phyloP scores from a whole-genome alignment of 352 stramenopile species.

The Globisporangium abappressorium region DNA sequence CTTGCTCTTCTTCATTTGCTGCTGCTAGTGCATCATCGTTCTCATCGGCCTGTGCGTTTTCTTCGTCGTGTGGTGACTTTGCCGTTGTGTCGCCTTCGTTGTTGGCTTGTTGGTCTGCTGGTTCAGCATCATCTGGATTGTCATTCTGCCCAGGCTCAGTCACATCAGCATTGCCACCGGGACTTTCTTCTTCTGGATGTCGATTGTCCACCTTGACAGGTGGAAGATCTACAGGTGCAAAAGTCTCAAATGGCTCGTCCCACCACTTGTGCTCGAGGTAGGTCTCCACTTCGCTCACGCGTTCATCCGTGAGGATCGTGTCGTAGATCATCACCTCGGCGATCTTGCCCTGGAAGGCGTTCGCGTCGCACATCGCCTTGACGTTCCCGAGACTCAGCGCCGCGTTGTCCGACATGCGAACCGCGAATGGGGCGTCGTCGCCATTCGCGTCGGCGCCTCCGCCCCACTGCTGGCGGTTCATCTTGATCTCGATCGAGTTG shows the following conservation, averaged over 20 bases:
- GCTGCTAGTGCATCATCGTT: not conserved
- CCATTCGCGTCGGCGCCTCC: conserved; percentile 7
- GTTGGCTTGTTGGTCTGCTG: too few species aligned
- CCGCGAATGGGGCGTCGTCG: conserved; percentile 16
- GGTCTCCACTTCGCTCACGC: conserved; percentile 29
- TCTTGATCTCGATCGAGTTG: conserved; percentile 46
- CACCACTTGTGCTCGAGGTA: conserved; percentile 60
- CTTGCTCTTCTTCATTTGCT: not conserved
- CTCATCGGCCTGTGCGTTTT: not conserved
- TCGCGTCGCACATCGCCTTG: conserved; percentile 49
- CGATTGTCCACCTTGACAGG: not conserved
- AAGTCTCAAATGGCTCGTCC: conserved; percentile 19
- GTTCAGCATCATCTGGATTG: not conserved
- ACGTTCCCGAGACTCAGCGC: conserved; percentile 54
- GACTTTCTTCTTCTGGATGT: not conserved
- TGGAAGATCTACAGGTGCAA: not conserved
- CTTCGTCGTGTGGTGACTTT: not conserved
- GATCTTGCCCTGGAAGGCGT: conserved; percentile 55
- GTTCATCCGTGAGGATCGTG: conserved; percentile 31
- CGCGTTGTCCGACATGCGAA: conserved; percentile 43
- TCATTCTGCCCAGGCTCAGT: not conserved
- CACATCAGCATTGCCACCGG: not conserved
- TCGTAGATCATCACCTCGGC: conserved; percentile 59
- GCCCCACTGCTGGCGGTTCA: conserved; percentile 28
- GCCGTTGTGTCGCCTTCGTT: not conserved